Evolutionary conservation across 176 grass and related monocot genomes (phyloP).

Genomic region (Zoysia japonica): DNA sequence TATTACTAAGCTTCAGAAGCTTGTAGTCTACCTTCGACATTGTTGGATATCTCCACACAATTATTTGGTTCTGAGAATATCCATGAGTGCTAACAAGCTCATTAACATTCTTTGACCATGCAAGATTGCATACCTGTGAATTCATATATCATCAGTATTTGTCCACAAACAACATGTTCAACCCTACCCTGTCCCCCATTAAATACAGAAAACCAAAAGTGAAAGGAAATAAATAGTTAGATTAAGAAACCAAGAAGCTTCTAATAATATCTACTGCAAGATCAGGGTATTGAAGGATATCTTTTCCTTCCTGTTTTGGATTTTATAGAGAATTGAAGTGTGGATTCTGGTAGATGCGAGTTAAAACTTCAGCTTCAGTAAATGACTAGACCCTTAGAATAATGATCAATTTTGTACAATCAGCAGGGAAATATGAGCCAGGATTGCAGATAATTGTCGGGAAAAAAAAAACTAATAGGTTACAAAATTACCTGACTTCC

Average conservation of each 20-base stretch:
- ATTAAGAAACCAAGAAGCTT: not conserved
- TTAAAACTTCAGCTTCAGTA: not conserved
- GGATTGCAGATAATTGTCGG: not conserved
- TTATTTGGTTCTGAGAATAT: slow-evolving; percentile 98
- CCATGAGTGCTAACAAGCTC: slow-evolving; percentile 97
- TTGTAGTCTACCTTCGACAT: slow-evolving; percentile 80
- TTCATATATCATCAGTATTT: slow-evolving; percentile 8
- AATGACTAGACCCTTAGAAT: not conserved
- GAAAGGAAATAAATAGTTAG: not conserved
- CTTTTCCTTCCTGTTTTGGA: not conserved
- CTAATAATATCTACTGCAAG: not conserved
- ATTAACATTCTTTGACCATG: slow-evolving; percentile 98
- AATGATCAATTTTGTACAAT: not conserved
- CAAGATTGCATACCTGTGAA: slow-evolving; percentile 93
- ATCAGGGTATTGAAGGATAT: not conserved
- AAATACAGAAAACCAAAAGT: not conserved
- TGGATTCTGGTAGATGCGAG: not conserved
- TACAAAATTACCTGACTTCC: slow-evolving; percentile 81
- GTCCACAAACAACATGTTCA: not conserved
- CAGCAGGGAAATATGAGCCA: slow-evolving; percentile 1
- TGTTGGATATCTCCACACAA: slow-evolving; percentile 97
- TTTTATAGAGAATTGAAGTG: not conserved
- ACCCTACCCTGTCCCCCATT: not conserved
- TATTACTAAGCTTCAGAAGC: slow-evolving; percentile 9
- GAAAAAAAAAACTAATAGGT: slow-evolving; percentile 10